These are phyloP conservation scores for Phoenix dactylifera DNA, from an alignment of 176 grass and related monocot genomes.

Conservation along the genomic window DNA sequence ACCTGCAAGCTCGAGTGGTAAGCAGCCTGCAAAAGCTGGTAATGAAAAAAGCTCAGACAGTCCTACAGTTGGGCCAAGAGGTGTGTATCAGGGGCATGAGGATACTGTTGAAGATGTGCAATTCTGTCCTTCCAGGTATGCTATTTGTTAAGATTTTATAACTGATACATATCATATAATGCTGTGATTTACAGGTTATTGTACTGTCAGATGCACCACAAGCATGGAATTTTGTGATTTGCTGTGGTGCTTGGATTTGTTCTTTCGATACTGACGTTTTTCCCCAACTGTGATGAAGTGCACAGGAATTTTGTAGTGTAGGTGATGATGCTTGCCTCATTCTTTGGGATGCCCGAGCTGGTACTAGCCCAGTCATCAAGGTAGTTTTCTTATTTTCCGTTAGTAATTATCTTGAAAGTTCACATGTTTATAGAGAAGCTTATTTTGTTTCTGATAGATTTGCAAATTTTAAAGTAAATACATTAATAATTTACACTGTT, in stretches of 20 bases:
- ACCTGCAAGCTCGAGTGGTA: slow-evolving; percentile 48
- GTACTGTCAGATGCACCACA: no score
- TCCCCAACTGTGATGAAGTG: slow-evolving; percentile 37
- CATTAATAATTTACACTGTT: no score
- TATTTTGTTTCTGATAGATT: no score
- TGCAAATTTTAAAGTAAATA: no score
- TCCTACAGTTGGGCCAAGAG: slow-evolving; percentile 69
- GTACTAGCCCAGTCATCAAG: slow-evolving; percentile 74
- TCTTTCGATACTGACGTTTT: neutral
- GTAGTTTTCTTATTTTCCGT: slow-evolving; percentile 18
- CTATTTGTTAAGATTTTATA: slow-evolving; percentile 3
- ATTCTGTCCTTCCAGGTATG: slow-evolving; percentile 89
- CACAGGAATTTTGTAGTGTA: slow-evolving; percentile 95
- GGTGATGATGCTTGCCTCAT: slow-evolving; percentile 95
- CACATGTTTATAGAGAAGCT: no score
- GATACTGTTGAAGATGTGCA: slow-evolving; percentile 94
- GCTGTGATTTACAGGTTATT: no score
- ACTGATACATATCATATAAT: no score
- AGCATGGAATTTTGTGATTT: no score
- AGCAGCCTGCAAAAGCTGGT: slow-evolving; percentile 34
- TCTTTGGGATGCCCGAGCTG: slow-evolving; percentile 89
- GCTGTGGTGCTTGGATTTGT: no score
- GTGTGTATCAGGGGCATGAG: slow-evolving; percentile 70
- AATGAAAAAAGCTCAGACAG: slow-evolving; percentile 55
- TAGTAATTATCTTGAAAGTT: neutral